phyloP scores from a whole-genome alignment of 75 land plant genomes.

The Sequoia sempervirens region DNA sequence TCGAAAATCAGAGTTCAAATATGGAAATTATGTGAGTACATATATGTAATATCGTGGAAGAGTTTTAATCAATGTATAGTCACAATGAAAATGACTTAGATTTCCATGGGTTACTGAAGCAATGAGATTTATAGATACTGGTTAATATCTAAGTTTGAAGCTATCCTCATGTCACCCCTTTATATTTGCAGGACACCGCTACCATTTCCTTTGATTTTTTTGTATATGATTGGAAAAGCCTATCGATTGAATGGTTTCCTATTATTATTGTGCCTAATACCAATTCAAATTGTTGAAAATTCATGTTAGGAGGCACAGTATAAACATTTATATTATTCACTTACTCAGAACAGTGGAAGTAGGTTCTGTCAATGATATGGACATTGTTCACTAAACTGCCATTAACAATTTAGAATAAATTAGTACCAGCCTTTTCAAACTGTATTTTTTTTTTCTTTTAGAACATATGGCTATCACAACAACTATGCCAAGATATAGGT shows the following conservation, averaged over 20 bases:
- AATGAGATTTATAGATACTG: background rate
- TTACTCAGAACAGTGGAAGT: background rate
- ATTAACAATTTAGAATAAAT: background rate
- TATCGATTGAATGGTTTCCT: background rate
- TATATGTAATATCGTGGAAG: background rate
- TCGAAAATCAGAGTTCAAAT: constrained; percentile 16
- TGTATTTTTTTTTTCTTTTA: background rate
- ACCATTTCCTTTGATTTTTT: background rate
- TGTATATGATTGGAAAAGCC: background rate
- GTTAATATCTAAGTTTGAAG: background rate
- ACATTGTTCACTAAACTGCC: background rate
- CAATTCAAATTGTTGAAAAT: background rate
- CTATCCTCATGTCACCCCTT: background rate
- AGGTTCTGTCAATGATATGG: background rate
- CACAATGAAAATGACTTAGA: background rate
- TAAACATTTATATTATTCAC: background rate
- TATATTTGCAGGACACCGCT: background rate
- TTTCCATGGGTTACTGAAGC: background rate
- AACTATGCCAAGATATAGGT: too few relatives aligned
- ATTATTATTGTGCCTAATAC: background rate
- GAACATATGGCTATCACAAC: background rate
- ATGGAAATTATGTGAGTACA: constrained; percentile 26
- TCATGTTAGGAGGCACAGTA: background rate
- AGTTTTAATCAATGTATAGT: background rate
- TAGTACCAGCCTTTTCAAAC: background rate